A percentile compares a stretch with the other conserved stretches of the same genome.
Conservation (phyloP, 345 rosid species). For the Nasturtium officinale region DNA sequence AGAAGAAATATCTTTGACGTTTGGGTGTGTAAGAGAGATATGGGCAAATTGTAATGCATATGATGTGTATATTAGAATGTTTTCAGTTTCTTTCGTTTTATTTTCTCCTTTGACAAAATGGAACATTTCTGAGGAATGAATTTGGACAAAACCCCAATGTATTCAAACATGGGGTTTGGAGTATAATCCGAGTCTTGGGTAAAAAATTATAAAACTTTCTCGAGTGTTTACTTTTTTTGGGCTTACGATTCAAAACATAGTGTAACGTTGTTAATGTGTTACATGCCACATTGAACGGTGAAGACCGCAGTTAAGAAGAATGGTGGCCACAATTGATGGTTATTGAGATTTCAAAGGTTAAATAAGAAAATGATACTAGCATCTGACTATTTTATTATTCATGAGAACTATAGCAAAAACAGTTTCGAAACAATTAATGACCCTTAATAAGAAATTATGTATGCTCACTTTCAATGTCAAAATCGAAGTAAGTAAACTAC, state of each 20-base stretch:
- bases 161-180: neutral
- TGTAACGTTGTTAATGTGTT: too few species aligned
- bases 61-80: slow-evolving; percentile 40
- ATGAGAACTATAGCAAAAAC: too few species aligned
- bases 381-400: too few species aligned
- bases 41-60: slow-evolving; percentile 24
- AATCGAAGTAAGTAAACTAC: neutral
- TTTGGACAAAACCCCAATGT: neutral
- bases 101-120: neutral
- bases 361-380: too few species aligned
- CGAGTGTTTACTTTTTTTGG: too few species aligned
- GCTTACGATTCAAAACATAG: neutral
- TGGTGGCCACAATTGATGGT: too few species aligned
- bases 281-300: too few species aligned
- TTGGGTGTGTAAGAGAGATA: slow-evolving; percentile 20
- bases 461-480: too few species aligned
- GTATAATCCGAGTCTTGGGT: neutral
- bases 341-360: too few species aligned
- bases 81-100: neutral
- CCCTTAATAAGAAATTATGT: too few species aligned
- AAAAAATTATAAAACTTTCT: neutral
- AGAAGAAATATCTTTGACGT: slow-evolving; percentile 20
- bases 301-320: too few species aligned
- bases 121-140: neutral
- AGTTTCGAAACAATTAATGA: too few species aligned